Evolutionary conservation across 768 basidiomycete species (phyloP).

Genomic region (Mycena capillaripes): DNA sequence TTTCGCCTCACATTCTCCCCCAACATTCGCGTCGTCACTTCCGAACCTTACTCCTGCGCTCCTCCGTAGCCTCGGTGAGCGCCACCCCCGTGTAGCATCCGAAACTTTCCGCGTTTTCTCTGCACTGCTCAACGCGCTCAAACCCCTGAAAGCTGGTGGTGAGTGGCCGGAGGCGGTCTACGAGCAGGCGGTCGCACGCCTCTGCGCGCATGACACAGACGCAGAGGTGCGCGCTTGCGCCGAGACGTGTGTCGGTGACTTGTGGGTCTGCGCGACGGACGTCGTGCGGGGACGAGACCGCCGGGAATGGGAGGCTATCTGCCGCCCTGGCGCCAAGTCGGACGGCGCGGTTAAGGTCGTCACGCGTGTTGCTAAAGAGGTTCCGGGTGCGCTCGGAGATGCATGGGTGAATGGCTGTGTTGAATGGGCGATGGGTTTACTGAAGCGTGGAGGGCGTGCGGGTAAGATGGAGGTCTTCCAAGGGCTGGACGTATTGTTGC

Average conservation of each 20-base stretch:
- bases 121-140: slow-evolving; percentile 80
- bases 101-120: slow-evolving; percentile 93
- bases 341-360: slow-evolving; percentile 87
- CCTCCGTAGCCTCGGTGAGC: slow-evolving; percentile 81
- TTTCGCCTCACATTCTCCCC: slow-evolving; percentile 77
- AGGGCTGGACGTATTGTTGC: slow-evolving; percentile 80
- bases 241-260: slow-evolving; percentile 85
- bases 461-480: slow-evolving; percentile 87
- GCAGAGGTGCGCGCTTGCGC: slow-evolving; percentile 89
- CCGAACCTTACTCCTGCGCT: slow-evolving; percentile 80
- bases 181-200: slow-evolving; percentile 75
- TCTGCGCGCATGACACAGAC: slow-evolving; percentile 89
- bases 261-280: slow-evolving; percentile 91
- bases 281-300: slow-evolving; percentile 71
- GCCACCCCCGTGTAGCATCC: slow-evolving; percentile 89
- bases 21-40: slow-evolving; percentile 73
- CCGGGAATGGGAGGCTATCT: slow-evolving; percentile 87
- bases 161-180: slow-evolving; percentile 85
- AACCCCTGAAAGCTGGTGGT: slow-evolving; percentile 69
- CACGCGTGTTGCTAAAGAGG: slow-evolving; percentile 84
- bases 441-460: slow-evolving; percentile 83
- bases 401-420: slow-evolving; percentile 88
- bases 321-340: slow-evolving; percentile 77
- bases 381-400: slow-evolving; percentile 67
- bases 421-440: slow-evolving; percentile 79